Evolutionary conservation across 2,329 filamentous ascomycete species (phyloP), one percentile per base, ranked within the genome.

Genomic region (Phaeosphaeria sp.): DNA sequence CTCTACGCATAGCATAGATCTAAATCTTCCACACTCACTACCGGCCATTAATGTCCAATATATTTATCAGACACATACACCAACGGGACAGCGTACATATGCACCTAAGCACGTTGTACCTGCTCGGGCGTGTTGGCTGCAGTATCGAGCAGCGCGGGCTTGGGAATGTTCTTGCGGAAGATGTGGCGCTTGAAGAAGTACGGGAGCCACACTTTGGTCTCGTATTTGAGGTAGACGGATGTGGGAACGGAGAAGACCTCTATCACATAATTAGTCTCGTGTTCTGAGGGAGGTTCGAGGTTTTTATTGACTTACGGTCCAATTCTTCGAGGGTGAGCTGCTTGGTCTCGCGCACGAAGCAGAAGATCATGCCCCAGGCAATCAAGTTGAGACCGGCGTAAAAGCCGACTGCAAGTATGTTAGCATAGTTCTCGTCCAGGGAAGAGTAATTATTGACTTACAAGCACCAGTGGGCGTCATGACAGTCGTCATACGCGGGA

Each of bases 181-280:
- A 81, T 61, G 53, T 78, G 66, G 33, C 73, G 68, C 65, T 79
- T 79, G 68, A 80, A 62, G 63, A 80, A 80, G 59, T 77, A 81
- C 5, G 79, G 79, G 9, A 80, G 67, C 72, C 71, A 77, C 6
- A 73, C 65, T 17, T 61, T 77, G 25, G 68, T 59, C 58, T 81
- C 77, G 62, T 81, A 77, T n/a, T 60, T 55, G 33, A 80, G 59
- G 69, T 72, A 80, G 1, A 55, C 58, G 55, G 65, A 72, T 1
- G 75, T 77, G 2, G 74, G 75, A 9, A 77, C 73, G 9, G 64
- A 71, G 46, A 77, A 77, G 50, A 77, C 73, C 53, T 73, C 58
- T 64, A 51, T 22, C 48, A 21, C 17, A 47, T 10, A 13, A 15
- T 41, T 41, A 17, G 36, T 15, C 5, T 41, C n/a, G 11, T 17